Base-by-base conservation (phyloP, 1,284 basidiomycete species). In the Microbotryum scabiosae region DNA sequence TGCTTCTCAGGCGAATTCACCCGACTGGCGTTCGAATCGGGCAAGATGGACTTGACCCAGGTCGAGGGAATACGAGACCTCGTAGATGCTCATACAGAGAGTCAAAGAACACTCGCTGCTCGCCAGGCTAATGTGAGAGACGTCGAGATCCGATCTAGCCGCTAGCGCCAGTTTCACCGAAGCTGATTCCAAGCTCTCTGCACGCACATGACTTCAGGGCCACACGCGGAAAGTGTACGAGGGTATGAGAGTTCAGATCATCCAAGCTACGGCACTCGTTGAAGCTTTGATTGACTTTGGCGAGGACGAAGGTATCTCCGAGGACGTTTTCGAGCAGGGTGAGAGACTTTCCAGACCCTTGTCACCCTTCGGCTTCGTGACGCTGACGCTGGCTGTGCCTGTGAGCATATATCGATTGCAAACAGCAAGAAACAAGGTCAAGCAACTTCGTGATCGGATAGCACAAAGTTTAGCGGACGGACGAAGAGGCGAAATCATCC, bases 211-310 rank as follows among this genome's bases (percentile, higher is more conserved):
- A 5, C 2, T n/a, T 30, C 67, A 89, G 86, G 88, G 87, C 45
- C 70, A 75, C 25, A 79, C 82, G 43, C 76, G 82, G 57, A 74
- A 76, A 23, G 78, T 80, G 54, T 87, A 86, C 66, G 83, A 87
- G 51, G 70, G 78, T 3, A 75, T 93, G 49, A 78, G 90, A 51
- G 71, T 73, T 9, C 79, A 82, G 28, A 82, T 90, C 28, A 81
- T 92, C 45, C 76, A 81, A 28, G 85, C 84, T 58, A 81, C 89
- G 52, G 84, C 89, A 14, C 80, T 85, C 65, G 79, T 88, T 0
- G 90, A 94, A 74, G 90, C 90, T 1, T 76, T 92, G 46, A 91
- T 94, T 60, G 90, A 93, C 73, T 94, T 93, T 73, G 85, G 86
- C 7, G 90, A 93, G 74, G 87, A 86, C 26, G 89, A 92, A 71